phyloP scores from a whole-genome alignment of 805 yeast species.

The Phaffomyces antillensis region DNA sequence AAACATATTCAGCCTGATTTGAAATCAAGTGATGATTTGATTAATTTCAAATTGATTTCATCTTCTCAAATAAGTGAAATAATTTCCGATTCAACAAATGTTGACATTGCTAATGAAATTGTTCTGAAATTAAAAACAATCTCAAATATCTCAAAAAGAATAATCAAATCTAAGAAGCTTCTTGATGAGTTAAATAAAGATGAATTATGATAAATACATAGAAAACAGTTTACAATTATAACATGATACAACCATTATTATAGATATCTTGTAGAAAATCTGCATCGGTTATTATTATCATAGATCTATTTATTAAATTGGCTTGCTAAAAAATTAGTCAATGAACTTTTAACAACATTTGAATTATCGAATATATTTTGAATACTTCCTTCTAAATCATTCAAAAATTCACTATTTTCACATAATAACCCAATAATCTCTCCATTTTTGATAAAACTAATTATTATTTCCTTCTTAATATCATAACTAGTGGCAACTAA shows the following conservation, averaged over 20 bases:
- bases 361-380: constrained; percentile 3
- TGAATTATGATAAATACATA: background rate
- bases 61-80: constrained; percentile 23
- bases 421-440: constrained; percentile 59
- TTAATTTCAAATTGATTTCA: constrained; percentile 20
- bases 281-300: background rate
- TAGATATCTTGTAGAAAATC: background rate
- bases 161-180: constrained; percentile 18
- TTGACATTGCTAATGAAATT: constrained; percentile 29
- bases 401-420: constrained; percentile 24
- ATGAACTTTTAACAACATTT: constrained; percentile 4
- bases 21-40: constrained; percentile 14
- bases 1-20: constrained; percentile 16
- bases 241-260: background rate
- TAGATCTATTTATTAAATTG: background rate
- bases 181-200: constrained; percentile 17
- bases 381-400: constrained; percentile 4
- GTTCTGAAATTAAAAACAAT: constrained; percentile 16
- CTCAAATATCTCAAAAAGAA: constrained; percentile 14
- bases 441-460: constrained; percentile 48
- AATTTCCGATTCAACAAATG: constrained; percentile 26
- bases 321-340: constrained; percentile 4
- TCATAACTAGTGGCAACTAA: constrained; percentile 60
- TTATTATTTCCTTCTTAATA: constrained; percentile 35
- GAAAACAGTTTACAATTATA: background rate